Conservation (phyloP, 2,329 filamentous ascomycete genomes). For the Beauveria asiatica region DNA sequence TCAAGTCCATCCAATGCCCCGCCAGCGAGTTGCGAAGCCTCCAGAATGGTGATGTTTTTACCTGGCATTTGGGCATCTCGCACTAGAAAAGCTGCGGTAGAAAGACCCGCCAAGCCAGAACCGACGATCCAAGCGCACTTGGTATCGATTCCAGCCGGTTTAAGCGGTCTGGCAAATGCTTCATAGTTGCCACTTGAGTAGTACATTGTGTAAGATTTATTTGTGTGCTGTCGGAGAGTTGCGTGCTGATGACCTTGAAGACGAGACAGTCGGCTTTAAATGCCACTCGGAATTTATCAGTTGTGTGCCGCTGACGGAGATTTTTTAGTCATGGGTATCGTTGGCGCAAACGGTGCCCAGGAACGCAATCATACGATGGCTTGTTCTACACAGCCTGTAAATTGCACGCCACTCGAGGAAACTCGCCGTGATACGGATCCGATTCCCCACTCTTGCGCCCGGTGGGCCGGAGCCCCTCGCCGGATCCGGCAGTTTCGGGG, state of each 20-base stretch:
- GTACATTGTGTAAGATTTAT: background rate
- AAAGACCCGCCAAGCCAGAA: background rate
- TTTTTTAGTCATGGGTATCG: background rate
- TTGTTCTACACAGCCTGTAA: background rate
- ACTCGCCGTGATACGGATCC: background rate
- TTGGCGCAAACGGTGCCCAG: background rate
- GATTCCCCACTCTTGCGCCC: background rate
- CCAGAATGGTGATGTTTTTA: background rate
- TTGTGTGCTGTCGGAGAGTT: background rate
- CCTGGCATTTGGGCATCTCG: background rate
- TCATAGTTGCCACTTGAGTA: background rate
- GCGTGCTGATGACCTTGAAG: background rate
- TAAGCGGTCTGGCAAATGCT: background rate
- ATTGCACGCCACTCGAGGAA: background rate
- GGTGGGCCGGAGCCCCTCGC: background rate
- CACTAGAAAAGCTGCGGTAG: background rate
- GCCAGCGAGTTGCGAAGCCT: background rate
- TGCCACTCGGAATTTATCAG: background rate
- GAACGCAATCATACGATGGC: background rate
- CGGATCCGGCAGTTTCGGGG: background rate
- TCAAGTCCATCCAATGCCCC: slow-evolving; percentile 22
- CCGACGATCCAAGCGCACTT: background rate
- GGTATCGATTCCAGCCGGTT: background rate
- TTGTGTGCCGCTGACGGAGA: background rate
- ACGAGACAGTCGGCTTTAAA: background rate